A percentile compares a stretch with the other conserved stretches of the same genome.
Conservation (phyloP, 768 basidiomycete species). For the Tulasnella calospora region DNA sequence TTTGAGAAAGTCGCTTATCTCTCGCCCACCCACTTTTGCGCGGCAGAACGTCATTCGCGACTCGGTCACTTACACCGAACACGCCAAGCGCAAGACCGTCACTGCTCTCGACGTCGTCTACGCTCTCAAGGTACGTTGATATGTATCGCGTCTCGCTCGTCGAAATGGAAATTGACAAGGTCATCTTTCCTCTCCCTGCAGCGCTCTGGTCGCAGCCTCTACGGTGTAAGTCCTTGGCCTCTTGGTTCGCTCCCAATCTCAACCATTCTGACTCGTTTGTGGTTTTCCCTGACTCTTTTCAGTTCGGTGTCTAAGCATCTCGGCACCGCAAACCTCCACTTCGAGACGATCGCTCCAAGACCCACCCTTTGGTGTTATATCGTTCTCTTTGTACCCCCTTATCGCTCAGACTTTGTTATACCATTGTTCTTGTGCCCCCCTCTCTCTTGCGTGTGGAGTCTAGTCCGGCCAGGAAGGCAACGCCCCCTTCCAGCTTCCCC, state of each 20-base stretch:
- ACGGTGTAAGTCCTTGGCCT: slow-evolving; percentile 33
- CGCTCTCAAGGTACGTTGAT: slow-evolving; percentile 52
- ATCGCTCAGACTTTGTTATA: slow-evolving; percentile 4
- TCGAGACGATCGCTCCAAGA: not conserved
- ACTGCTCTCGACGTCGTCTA: slow-evolving; percentile 93
- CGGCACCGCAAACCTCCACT: not conserved
- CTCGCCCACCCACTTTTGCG: not conserved
- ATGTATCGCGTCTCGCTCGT: not conserved
- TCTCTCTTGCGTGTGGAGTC: not conserved
- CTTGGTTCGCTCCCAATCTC: not conserved
- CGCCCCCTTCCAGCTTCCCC: not conserved
- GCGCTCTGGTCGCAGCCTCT: slow-evolving; percentile 44
- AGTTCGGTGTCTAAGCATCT: slow-evolving; percentile 13
- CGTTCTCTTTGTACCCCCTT: not conserved
- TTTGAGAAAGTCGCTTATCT: not conserved
- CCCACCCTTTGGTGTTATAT: not conserved
- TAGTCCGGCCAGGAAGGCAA: not conserved
- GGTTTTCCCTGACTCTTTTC: not conserved
- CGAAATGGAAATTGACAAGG: not conserved
- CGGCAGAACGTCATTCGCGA: slow-evolving; percentile 70
- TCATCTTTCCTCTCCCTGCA: slow-evolving; percentile 23
- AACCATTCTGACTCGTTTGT: slow-evolving; percentile 4
- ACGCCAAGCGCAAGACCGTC: slow-evolving; percentile 93
- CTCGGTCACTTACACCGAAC: slow-evolving; percentile 97
- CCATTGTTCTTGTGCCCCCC: not conserved